Evolutionary conservation across 768 basidiomycete genomes (phyloP).

Genomic region (Boletus coccyginus): DNA sequence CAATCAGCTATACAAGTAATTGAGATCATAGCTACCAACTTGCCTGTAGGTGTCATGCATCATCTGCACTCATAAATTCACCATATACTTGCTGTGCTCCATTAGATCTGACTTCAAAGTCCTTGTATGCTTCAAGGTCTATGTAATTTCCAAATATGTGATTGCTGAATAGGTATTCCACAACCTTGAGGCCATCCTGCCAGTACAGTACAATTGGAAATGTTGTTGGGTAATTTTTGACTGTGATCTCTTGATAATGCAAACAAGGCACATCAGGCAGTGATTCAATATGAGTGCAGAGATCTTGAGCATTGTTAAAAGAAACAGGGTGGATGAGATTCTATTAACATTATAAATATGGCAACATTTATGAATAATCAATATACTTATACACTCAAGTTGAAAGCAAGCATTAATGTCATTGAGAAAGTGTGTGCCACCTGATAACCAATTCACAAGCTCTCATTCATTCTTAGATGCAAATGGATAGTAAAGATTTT

Average conservation of each 20-base stretch:
- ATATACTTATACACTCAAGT: no score
- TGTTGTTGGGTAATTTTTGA: not conserved
- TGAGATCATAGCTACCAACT: no score
- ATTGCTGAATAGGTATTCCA: constrained; percentile 24
- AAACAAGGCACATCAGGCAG: constrained; percentile 3
- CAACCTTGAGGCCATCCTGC: constrained; percentile 25
- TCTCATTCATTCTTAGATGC: not conserved
- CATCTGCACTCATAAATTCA: not conserved
- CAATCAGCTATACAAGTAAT: not conserved
- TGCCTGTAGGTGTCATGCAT: not conserved
- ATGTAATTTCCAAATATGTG: constrained; percentile 16
- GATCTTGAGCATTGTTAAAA: not conserved
- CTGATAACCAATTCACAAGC: constrained; percentile 3
- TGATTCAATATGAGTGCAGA: not conserved
- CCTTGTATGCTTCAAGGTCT: constrained; percentile 2
- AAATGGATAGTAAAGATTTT: constrained; percentile 2
- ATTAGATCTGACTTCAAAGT: not conserved
- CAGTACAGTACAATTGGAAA: not conserved
- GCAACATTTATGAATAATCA: no score
- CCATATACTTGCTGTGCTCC: not conserved
- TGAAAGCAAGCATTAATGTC: no score
- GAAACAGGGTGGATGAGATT: no score
- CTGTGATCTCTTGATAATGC: not conserved
- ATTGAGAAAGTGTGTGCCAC: not conserved
- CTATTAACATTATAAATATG: no score